phyloP scores from a whole-genome alignment of 768 basidiomycete species.

The Leccinum incarnatum region DNA sequence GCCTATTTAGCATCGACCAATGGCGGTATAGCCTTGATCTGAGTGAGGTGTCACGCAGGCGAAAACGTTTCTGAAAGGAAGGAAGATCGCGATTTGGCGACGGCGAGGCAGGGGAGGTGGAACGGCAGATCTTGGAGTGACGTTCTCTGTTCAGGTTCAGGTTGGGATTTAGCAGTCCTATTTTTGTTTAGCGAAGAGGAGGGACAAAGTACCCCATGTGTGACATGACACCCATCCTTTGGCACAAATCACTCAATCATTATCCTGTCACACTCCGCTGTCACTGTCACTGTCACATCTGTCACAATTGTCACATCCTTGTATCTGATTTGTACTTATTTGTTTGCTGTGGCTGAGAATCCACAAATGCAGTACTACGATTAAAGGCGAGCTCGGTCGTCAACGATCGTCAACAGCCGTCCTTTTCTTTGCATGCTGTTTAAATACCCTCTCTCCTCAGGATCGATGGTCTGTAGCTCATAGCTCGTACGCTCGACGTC shows the following conservation, averaged over 20 bases:
- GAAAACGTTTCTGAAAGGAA: conserved; percentile 14
- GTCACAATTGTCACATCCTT: neutral
- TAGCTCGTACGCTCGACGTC: conserved; percentile 56
- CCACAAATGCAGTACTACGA: conserved; percentile 15
- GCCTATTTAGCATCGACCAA: conserved; percentile 11
- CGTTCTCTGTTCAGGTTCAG: no score
- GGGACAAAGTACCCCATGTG: conserved; percentile 9
- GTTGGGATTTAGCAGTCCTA: neutral
- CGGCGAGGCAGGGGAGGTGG: conserved; percentile 1
- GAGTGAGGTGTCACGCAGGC: conserved; percentile 20
- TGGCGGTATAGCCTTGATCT: conserved; percentile 23
- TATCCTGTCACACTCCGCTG: conserved; percentile 6
- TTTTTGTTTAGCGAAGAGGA: neutral
- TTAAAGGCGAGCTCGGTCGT: conserved; percentile 33
- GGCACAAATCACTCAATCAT: conserved; percentile 32
- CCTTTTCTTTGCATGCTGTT: conserved; percentile 41
- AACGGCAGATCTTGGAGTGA: neutral
- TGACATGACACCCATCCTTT: conserved; percentile 17
- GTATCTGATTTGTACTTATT: conserved; percentile 21
- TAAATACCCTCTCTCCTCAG: conserved; percentile 37
- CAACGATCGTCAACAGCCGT: conserved; percentile 52
- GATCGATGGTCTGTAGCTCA: conserved; percentile 29
- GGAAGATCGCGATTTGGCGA: neutral
- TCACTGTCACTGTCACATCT: conserved; percentile 11
- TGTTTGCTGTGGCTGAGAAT: conserved; percentile 24